These are phyloP conservation scores for Catharanthus roseus DNA, from an alignment of 257 asterid species.

Conservation along the genomic window DNA sequence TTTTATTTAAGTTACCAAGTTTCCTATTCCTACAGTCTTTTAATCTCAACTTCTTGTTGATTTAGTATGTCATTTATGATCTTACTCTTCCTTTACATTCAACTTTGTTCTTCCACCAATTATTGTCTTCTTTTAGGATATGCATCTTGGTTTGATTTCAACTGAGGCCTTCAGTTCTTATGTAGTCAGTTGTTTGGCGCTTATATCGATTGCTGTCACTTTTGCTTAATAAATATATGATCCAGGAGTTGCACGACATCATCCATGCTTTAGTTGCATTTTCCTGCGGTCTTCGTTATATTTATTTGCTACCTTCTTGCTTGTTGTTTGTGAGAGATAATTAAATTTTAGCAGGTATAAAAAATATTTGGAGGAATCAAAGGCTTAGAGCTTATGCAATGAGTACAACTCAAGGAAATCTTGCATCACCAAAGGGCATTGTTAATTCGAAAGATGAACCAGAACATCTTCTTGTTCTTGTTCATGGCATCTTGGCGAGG, in stretches of 20 bases:
- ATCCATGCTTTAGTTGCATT: not conserved
- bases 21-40: not conserved
- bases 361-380: constrained; percentile 41
- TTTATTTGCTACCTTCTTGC: not conserved
- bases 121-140: not conserved
- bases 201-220: not conserved
- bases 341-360: constrained; percentile 42
- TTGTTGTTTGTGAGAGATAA: constrained; percentile 5
- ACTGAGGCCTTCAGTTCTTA: not conserved
- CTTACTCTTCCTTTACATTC: not conserved
- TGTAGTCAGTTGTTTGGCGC: not conserved
- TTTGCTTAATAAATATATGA: not conserved
- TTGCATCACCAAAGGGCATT: constrained; percentile 33
- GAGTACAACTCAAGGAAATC: constrained; percentile 57
- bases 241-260: not conserved
- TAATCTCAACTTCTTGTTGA: not conserved
- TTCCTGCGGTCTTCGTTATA: not conserved
- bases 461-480: constrained; percentile 94
- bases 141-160: not conserved
- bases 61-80: not conserved
- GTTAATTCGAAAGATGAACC: constrained; percentile 49
- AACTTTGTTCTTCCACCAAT: not conserved
- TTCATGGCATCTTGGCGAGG: constrained; percentile 95
- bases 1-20: not conserved
- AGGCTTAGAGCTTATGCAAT: constrained; percentile 54